Evolutionary conservation across 495 filamentous ascomycete species (phyloP).

Genomic region (Penicillium diatomitis): DNA sequence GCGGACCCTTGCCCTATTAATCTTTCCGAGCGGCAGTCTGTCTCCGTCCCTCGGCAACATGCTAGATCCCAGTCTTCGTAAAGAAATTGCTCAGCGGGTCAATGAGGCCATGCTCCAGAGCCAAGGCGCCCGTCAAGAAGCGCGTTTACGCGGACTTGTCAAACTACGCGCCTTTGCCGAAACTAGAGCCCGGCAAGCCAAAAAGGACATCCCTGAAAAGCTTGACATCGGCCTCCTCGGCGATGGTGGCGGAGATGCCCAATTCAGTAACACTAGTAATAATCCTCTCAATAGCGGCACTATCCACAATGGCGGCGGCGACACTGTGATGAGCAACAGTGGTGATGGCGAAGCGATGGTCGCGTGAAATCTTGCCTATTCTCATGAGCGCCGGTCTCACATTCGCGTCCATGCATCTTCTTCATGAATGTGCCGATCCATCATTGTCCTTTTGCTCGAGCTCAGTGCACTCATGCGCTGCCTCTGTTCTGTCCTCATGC

Average conservation of each 20-base stretch:
- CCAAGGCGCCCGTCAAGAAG: constrained; percentile 63
- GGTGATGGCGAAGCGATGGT: constrained; percentile 54
- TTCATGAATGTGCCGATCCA: too few species aligned
- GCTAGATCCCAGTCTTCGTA: constrained; percentile 71
- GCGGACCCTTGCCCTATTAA: constrained; percentile 82
- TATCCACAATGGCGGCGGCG: constrained; percentile 22
- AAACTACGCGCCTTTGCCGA: constrained; percentile 82
- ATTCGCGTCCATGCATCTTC: too few species aligned
- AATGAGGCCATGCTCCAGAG: constrained; percentile 77
- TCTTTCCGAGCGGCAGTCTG: constrained; percentile 72
- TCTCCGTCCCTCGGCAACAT: constrained; percentile 65
- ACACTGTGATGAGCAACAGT: constrained; percentile 38
- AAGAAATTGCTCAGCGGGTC: constrained; percentile 68
- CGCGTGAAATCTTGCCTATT: constrained; percentile 20
- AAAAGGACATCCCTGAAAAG: constrained; percentile 62
- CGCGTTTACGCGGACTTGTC: constrained; percentile 69
- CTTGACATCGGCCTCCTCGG: constrained; percentile 62
- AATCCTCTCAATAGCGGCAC: constrained; percentile 12
- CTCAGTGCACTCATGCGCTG: too few species aligned
- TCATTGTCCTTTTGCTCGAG: too few species aligned
- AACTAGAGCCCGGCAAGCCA: constrained; percentile 59
- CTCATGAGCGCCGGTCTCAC: too few species aligned
- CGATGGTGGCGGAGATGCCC: constrained; percentile 26
- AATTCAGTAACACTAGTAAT: constrained; percentile 17
- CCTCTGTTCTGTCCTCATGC: too few species aligned